phyloP scores from a whole-genome alignment of 441 rosid genomes.

The Flueggea neowawraea region DNA sequence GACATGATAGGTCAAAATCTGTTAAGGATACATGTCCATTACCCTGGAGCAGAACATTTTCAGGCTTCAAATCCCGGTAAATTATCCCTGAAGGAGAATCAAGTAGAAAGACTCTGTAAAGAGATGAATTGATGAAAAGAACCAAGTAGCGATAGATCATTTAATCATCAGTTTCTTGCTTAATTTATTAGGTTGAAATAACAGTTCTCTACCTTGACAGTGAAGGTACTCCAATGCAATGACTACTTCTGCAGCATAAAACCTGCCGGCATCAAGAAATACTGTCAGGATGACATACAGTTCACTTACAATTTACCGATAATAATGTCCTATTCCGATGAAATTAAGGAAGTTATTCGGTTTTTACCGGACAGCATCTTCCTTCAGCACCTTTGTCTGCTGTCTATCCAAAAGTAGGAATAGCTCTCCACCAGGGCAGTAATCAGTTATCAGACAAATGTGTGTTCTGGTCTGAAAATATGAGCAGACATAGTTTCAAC shows the following conservation, averaged over 20 bases:
- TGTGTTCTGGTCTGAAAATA: constrained; percentile 87
- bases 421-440: constrained; percentile 95
- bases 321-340: not conserved
- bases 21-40: constrained; percentile 80
- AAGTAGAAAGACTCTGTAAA: constrained; percentile 2
- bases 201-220: constrained; percentile 66
- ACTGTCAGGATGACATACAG: constrained; percentile 12
- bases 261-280: constrained; percentile 37
- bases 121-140: constrained; percentile 1
- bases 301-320: too few relatives aligned
- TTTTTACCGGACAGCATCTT: constrained; percentile 83
- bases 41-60: constrained; percentile 75
- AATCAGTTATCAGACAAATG: constrained; percentile 93
- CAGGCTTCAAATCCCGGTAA: constrained; percentile 95
- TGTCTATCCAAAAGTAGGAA: constrained; percentile 91
- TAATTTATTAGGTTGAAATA: not conserved
- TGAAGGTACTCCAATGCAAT: constrained; percentile 97
- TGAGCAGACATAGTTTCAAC: not conserved
- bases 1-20: constrained; percentile 92
- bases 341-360: not conserved
- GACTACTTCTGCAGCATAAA: constrained; percentile 87
- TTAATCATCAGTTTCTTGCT: too few relatives aligned
- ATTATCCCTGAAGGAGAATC: constrained; percentile 59
- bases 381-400: constrained; percentile 79
- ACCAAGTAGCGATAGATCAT: too few relatives aligned